Evolutionary conservation across 148 eudicot species (phyloP).

Genomic region (Rhododendron simsii): DNA sequence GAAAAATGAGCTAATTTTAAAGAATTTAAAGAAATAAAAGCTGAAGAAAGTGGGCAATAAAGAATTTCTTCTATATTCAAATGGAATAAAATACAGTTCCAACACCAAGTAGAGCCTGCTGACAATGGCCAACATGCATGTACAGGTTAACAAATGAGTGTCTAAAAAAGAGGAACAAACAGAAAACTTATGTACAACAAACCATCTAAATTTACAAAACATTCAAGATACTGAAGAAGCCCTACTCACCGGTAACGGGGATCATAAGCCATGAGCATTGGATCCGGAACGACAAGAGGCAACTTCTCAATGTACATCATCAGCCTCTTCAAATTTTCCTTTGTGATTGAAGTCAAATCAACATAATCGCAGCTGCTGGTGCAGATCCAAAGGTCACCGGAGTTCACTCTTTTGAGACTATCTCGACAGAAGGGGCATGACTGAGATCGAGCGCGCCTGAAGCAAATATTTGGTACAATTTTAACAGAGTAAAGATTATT

Average conservation of each 20-base stretch:
- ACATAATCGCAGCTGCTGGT: constrained; percentile 46
- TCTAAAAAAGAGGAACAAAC: background rate
- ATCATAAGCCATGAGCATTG: constrained; percentile 31
- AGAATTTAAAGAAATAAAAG: background rate
- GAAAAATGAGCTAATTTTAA: background rate
- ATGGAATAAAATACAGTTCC: background rate
- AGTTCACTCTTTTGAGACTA: constrained; percentile 52
- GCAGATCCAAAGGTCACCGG: constrained; percentile 83
- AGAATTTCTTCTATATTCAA: background rate
- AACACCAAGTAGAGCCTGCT: background rate
- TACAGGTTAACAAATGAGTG: constrained; percentile 12
- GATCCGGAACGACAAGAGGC: constrained; percentile 61
- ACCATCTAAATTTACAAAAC: constrained; percentile 2
- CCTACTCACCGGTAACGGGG: constrained; percentile 27
- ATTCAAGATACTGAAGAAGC: background rate
- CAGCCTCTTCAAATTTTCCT: constrained; percentile 61
- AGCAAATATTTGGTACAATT: constrained; percentile 5
- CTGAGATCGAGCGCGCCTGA: constrained; percentile 60
- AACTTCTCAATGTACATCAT: constrained; percentile 56
- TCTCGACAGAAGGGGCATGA: constrained; percentile 94
- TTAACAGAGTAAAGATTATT: background rate
- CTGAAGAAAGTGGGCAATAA: background rate
- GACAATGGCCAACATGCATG: constrained; percentile 6
- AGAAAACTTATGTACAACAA: constrained; percentile 4
- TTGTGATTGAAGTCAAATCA: constrained; percentile 44